Evolutionary conservation across 129 eudicot species (phyloP), one percentile per base, ranked within the genome.

Genomic region (Tagetes erecta): DNA sequence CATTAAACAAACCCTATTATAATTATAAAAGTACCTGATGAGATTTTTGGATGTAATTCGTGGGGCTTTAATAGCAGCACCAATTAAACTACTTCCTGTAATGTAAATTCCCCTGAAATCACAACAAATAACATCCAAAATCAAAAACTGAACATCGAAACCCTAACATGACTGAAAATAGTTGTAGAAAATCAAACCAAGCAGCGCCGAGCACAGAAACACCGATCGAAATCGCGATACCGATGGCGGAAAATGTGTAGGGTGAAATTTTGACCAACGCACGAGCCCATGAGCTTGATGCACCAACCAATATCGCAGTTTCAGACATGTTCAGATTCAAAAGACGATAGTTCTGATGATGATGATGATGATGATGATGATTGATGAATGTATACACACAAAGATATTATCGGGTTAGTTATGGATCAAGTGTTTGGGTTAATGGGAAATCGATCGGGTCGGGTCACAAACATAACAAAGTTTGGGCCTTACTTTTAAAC

Each of bases 151-250:
- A 37, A 51, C 39, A 75, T 52, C 50, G 65, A 71, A 62, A 46
- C 59, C 57, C 36, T 71, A 80, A 20, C 36, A 63, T 40, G 27
- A 75, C 4, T 6, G 67, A 71, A 45, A 51, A 59, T 34, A 60
- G 60, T 30, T 47, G 33, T 20, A 58, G 8, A 52, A 38, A 60
- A 59, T 9, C 67, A 10, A 78, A 90, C 98, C 98, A 94, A 30
- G 98, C 98, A 31, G 98, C 97, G 52, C 98, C 98, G 79, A 93
- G 96, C 63, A 93, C 98, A 52, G 98, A 93, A 30, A 93, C 93
- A 75, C 98, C 98, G 72, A 94, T 94, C 10, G 98, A 84, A 30
- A 94, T 73, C 31, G 98, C 98, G 76, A 94, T 94, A 8, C 98
- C 98, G 59, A 94, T 72, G 69, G 98, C 97, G 68, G 97, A 72